Conservation (phyloP, 352 stramenopile species). For the Pythium vanterpoolii region DNA sequence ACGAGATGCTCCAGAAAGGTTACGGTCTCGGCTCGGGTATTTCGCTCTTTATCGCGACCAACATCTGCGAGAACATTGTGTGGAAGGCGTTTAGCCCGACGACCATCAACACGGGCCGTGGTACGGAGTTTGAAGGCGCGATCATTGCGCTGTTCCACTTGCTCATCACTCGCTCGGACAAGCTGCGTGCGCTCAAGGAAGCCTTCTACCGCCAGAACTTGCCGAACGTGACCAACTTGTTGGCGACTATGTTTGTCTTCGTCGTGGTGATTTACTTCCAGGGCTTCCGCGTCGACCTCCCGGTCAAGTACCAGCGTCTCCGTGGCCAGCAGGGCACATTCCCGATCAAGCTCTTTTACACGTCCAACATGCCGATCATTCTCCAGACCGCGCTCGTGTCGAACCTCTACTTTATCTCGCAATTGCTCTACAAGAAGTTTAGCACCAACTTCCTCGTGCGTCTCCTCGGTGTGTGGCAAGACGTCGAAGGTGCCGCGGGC, state of each 20-base stretch:
- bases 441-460: constrained; percentile 97
- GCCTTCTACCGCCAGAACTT: constrained; percentile 99
- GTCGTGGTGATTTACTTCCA: constrained; percentile 99
- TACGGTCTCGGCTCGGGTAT: constrained; percentile 99
- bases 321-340: constrained; percentile 98
- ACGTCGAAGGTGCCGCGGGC: constrained; percentile 92
- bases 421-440: constrained; percentile 99
- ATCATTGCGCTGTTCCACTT: constrained; percentile 99
- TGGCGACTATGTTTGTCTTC: constrained; percentile 99
- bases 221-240: constrained; percentile 98
- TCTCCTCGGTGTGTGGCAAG: constrained; percentile 97
- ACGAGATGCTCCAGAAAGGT: constrained; percentile 99
- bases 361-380: constrained; percentile 99
- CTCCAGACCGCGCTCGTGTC: constrained; percentile 98
- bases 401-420: constrained; percentile 99
- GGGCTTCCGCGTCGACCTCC: constrained; percentile 92
- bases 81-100: constrained; percentile 99
- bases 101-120: constrained; percentile 99
- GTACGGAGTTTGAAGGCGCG: constrained; percentile 99
- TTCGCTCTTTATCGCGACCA: constrained; percentile 99
- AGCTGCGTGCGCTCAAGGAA: constrained; percentile 96
- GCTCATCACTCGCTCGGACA: constrained; percentile 97
- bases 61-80: constrained; percentile 99
- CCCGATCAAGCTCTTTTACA: constrained; percentile 99
- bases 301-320: constrained; percentile 99